Evolutionary conservation across 1,284 basidiomycete genomes (phyloP).

Genomic region (Chondrostereum purpureum): DNA sequence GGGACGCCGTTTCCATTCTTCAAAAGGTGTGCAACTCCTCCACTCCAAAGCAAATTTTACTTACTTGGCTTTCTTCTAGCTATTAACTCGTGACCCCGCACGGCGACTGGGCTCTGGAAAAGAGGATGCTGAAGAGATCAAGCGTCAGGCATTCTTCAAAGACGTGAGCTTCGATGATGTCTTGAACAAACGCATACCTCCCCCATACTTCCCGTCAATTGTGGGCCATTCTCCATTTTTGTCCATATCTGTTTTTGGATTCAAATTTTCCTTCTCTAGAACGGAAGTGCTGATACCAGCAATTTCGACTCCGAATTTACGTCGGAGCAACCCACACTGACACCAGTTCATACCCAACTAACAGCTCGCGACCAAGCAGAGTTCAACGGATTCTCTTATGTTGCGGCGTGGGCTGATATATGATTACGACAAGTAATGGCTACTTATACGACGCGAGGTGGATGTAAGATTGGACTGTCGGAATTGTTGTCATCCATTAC

Average conservation of each 20-base stretch:
- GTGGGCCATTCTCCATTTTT: constrained; percentile 39
- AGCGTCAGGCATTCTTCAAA: constrained; percentile 96
- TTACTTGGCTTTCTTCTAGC: constrained; percentile 35
- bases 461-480: constrained; percentile 1
- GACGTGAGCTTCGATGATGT: constrained; percentile 97
- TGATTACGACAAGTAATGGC: constrained; percentile 23
- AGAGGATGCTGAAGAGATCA: constrained; percentile 95
- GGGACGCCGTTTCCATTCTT: constrained; percentile 92
- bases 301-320: constrained; percentile 99
- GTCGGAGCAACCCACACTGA: constrained; percentile 92
- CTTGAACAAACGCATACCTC: constrained; percentile 91
- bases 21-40: constrained; percentile 62
- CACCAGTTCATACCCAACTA: constrained; percentile 94
- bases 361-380: constrained; percentile 91
- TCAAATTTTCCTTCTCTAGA: constrained; percentile 38
- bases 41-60: constrained; percentile 1
- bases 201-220: constrained; percentile 95
- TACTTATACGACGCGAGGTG: neutral
- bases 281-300: constrained; percentile 73
- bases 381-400: constrained; percentile 94
- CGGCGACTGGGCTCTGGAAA: constrained; percentile 93
- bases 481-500: constrained; percentile 1
- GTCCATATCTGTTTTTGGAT: constrained; percentile 14
- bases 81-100: constrained; percentile 89
- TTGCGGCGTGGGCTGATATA: constrained; percentile 69